Evolutionary conservation across 2,329 filamentous ascomycete genomes (phyloP), one percentile per base, ranked within the genome.

Genomic region (Blumeria graminis): DNA sequence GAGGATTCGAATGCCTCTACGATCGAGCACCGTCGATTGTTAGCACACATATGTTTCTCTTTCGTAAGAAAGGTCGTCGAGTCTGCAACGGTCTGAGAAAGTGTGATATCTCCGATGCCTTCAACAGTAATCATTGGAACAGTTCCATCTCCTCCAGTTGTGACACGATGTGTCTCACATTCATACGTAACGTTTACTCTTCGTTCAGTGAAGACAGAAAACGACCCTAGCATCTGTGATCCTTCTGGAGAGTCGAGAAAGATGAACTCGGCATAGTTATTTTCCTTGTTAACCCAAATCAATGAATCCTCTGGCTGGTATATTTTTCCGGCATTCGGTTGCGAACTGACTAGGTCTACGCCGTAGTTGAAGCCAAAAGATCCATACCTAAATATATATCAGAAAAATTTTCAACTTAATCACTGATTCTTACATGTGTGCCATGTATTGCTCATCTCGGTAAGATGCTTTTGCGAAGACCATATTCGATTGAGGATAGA

Each of bases 1-100:
- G 67, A 69, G 1, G 69, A 64, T 57, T 72, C 70, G 14, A 72
- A 69, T 1, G 65, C 70, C 33, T 64, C 58, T 6, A 72, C 62
- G 13, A 63, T 45, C 0, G 60, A 56, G 41, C 65, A 66, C 14
- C 64, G 61, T 1, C 54, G 18, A 13, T 56, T 59, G 2, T 18
- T 43, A 4, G 52, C 58, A 57, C 61, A 64, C 32, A 13, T 62
- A n/a, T 61, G 57, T 1, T 53, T 38, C 0, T 58, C 61, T 52
- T 68, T 61, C 8, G 69, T 68, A 60, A 70, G 66, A 59, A 67
- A 72, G 0, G 67, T 69, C 1, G 67, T 70, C 51, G 69, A 68
- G 18, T 67, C 60, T 3, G 61, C 58, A 0, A 65, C 59, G 0
- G 65, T 64, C 1, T 69, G 58, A 0, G 59, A 55, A 3, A 67